Conservation (phyloP, 352 stramenopile species). For the Globisporangium perplexum region DNA sequence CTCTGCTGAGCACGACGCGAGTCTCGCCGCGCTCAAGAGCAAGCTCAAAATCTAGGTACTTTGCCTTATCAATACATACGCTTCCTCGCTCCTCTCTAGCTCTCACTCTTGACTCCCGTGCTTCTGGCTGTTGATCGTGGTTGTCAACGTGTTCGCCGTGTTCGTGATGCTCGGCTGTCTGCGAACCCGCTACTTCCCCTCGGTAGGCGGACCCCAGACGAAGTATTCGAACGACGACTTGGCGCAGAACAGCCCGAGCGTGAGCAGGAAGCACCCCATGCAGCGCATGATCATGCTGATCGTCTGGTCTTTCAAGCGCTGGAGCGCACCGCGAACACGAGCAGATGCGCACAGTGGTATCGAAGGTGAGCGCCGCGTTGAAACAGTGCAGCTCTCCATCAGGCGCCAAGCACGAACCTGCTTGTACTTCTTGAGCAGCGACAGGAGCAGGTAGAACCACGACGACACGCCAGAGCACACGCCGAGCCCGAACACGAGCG, state of each 20-base stretch:
- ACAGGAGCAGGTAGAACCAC: conserved; percentile 86
- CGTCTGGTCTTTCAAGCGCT: conserved; percentile 83
- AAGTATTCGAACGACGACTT: conserved; percentile 88
- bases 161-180: not conserved
- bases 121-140: too few species aligned
- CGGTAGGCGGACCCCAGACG: conserved; percentile 23
- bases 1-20: not conserved
- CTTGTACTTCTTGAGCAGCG: conserved; percentile 88
- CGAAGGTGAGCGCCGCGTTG: not conserved
- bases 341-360: too few species aligned
- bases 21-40: conserved; percentile 7
- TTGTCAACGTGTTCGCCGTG: too few species aligned
- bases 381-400: too few species aligned
- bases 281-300: conserved; percentile 80
- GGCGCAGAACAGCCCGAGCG: conserved; percentile 67
- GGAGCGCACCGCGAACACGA: conserved; percentile 1
- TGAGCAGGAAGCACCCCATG: conserved; percentile 81
- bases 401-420: conserved; percentile 31
- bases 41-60: conserved; percentile 12
- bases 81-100: not conserved
- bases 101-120: too few species aligned
- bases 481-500: conserved; percentile 77
- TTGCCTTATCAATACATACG: conserved; percentile 12
- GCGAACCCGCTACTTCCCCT: conserved; percentile 3
- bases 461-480: conserved; percentile 84